phyloP scores from a whole-genome alignment of 441 rosid genomes.

The Populus trichocarpa region DNA sequence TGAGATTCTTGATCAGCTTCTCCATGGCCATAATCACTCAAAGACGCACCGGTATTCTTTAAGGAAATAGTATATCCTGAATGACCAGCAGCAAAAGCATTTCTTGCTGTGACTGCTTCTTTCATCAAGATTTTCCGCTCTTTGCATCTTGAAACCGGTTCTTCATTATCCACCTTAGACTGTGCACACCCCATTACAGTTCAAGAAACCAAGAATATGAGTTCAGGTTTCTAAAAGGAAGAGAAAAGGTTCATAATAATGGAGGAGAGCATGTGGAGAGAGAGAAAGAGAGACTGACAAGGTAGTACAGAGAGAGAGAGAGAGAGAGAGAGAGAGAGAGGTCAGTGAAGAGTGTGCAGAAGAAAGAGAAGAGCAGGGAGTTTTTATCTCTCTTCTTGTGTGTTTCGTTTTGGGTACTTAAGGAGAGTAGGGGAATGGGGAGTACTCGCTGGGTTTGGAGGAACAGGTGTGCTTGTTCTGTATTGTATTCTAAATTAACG shows the following conservation, averaged over 20 bases:
- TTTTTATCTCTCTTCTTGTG: background rate
- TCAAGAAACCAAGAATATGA: background rate
- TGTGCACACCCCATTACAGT: slow-evolving; percentile 76
- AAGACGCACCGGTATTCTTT: slow-evolving; percentile 88
- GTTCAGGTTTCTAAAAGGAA: background rate
- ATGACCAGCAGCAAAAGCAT: slow-evolving; percentile 88
- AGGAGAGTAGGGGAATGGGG: slow-evolving; percentile 16
- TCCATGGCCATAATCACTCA: slow-evolving; percentile 76
- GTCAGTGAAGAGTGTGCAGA: slow-evolving; percentile 5
- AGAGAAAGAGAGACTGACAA: slow-evolving; percentile 22
- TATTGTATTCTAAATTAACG: slow-evolving; percentile 41
- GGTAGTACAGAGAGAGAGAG: slow-evolving; percentile 29
- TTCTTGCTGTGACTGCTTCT: slow-evolving; percentile 64
- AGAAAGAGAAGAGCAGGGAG: background rate
- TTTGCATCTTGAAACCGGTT: slow-evolving; percentile 83
- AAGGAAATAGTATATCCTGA: slow-evolving; percentile 70
- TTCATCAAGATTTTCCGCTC: slow-evolving; percentile 65
- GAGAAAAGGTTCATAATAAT: background rate
- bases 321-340: background rate
- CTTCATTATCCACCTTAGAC: slow-evolving; percentile 90
- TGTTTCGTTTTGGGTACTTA: background rate
- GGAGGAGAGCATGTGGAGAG: slow-evolving; percentile 10
- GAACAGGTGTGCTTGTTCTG: slow-evolving; percentile 17
- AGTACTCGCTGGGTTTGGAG: slow-evolving; percentile 30
- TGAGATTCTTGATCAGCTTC: slow-evolving; percentile 48